phyloP scores from a whole-genome alignment of 495 filamentous ascomycete genomes.

The Aspergillus incahuasiensis region DNA sequence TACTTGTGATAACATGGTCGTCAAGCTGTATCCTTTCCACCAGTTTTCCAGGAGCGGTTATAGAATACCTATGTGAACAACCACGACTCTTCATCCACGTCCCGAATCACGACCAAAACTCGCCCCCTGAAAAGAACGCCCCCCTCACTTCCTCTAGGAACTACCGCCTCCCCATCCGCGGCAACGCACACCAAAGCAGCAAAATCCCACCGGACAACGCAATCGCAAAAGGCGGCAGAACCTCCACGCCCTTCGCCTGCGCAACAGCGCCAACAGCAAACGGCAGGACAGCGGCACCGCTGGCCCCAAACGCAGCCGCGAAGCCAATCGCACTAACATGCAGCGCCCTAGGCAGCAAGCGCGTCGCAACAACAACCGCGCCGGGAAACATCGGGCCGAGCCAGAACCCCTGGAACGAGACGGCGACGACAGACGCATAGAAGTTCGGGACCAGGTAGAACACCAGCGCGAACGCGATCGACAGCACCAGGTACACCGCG shows the following conservation, averaged over 20 bases:
- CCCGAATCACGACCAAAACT: too few species aligned
- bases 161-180: conserved; percentile 18
- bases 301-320: conserved; percentile 68
- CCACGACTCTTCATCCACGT: too few species aligned
- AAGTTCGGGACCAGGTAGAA: conserved; percentile 62
- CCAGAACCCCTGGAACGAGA: conserved; percentile 63
- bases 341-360: conserved; percentile 63
- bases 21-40: too few species aligned
- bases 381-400: conserved; percentile 58
- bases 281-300: conserved; percentile 74
- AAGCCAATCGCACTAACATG: conserved; percentile 75
- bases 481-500: conserved; percentile 15
- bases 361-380: conserved; percentile 65
- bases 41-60: too few species aligned
- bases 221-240: conserved; percentile 72
- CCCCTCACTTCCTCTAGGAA: background rate
- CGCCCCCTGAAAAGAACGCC: too few species aligned
- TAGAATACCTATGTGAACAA: too few species aligned
- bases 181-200: conserved; percentile 50
- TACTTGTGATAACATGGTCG: too few species aligned
- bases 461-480: conserved; percentile 45
- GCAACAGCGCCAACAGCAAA: conserved; percentile 84
- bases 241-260: conserved; percentile 70
- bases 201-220: conserved; percentile 58
- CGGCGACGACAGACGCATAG: conserved; percentile 55